These are phyloP conservation scores for Podospora tetraspora DNA, from an alignment of 495 filamentous ascomycete species.

Conservation along the genomic window DNA sequence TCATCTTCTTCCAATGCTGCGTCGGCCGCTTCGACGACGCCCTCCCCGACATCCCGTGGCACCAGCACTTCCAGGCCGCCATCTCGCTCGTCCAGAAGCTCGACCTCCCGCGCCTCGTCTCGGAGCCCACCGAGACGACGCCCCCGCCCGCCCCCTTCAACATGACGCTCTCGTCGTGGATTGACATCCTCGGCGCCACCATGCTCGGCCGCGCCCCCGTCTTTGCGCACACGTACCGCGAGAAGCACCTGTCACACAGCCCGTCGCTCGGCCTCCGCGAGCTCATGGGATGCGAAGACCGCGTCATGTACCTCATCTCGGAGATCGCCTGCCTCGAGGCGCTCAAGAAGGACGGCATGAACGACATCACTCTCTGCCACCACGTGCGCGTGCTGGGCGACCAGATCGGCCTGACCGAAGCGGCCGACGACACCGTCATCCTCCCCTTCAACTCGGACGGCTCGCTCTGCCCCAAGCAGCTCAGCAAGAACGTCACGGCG, in stretches of 20 bases:
- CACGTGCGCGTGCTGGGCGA: slow-evolving; percentile 76
- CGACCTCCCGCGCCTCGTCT: slow-evolving; percentile 62
- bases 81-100: slow-evolving; percentile 77
- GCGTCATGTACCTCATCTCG: slow-evolving; percentile 95
- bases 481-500: slow-evolving; percentile 79
- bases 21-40: slow-evolving; percentile 81
- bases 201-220: slow-evolving; percentile 80
- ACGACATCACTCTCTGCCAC: slow-evolving; percentile 74
- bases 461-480: slow-evolving; percentile 70
- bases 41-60: slow-evolving; percentile 93
- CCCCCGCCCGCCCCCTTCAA: slow-evolving; percentile 76
- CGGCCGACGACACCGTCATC: slow-evolving; percentile 42
- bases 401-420: slow-evolving; percentile 78
- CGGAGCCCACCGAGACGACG: slow-evolving; percentile 47
- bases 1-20: slow-evolving; percentile 96
- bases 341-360: slow-evolving; percentile 73
- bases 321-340: slow-evolving; percentile 95
- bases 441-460: slow-evolving; percentile 60
- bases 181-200: slow-evolving; percentile 91
- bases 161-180: slow-evolving; percentile 93
- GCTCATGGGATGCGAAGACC: slow-evolving; percentile 97
- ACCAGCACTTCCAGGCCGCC: slow-evolving; percentile 91
- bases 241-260: slow-evolving; percentile 73
- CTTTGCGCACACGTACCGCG: slow-evolving; percentile 87
- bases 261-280: slow-evolving; percentile 72